phyloP scores from a whole-genome alignment of 2,329 filamentous ascomycete genomes.

The Trichocomaceae sp. region DNA sequence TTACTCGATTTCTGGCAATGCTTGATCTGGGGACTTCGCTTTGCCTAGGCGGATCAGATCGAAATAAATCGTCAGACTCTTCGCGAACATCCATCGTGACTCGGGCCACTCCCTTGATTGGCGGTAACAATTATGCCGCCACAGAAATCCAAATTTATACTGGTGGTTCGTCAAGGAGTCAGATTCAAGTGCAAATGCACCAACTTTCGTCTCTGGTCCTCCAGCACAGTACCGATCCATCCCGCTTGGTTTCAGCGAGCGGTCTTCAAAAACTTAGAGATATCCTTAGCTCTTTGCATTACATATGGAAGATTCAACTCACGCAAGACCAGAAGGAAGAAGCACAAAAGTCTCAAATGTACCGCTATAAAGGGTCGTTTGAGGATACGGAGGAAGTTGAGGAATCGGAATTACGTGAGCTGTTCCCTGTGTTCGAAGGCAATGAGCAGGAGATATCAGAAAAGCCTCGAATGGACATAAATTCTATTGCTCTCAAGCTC shows the following conservation, averaged over 20 bases:
- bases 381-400: slow-evolving; percentile 71
- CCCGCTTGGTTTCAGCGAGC: slow-evolving; percentile 32
- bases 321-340: slow-evolving; percentile 69
- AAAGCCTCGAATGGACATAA: slow-evolving; percentile 36
- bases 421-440: slow-evolving; percentile 74
- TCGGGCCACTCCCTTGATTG: slow-evolving; percentile 35
- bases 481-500: slow-evolving; percentile 54
- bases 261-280: slow-evolving; percentile 55
- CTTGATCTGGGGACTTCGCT: slow-evolving; percentile 69
- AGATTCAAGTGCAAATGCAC: slow-evolving; percentile 32
- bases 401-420: slow-evolving; percentile 65
- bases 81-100: slow-evolving; percentile 25
- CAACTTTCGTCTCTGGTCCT: slow-evolving; percentile 31
- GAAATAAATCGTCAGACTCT: slow-evolving; percentile 15
- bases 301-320: slow-evolving; percentile 72
- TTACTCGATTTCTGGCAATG: slow-evolving; percentile 71
- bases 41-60: slow-evolving; percentile 27
- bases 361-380: slow-evolving; percentile 70
- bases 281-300: slow-evolving; percentile 66
- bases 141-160: slow-evolving; percentile 10
- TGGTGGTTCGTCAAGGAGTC: slow-evolving; percentile 19
- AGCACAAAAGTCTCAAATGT: slow-evolving; percentile 67
- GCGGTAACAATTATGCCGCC: slow-evolving; percentile 21
- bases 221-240: slow-evolving; percentile 28
- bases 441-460: slow-evolving; percentile 33